Conservation (phyloP, 1,284 basidiomycete species). For the Trametes polyzona region DNA sequence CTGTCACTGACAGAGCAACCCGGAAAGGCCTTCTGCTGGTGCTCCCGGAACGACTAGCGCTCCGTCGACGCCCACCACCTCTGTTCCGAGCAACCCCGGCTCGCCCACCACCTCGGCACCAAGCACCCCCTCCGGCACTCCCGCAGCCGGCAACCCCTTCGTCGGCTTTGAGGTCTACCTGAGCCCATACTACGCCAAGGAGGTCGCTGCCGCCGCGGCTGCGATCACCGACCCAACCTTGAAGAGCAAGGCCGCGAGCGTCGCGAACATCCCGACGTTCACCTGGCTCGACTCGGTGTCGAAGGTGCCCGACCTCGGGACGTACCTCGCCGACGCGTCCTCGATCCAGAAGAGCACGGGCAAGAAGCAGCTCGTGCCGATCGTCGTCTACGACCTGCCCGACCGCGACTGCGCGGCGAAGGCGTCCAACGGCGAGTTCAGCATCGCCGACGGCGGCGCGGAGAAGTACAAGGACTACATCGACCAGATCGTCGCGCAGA, state of each 20-base stretch:
- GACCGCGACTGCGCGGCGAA: slow-evolving; percentile 68
- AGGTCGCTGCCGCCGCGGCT: slow-evolving; percentile 54
- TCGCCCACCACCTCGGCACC: slow-evolving; percentile 29
- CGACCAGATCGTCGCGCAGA: slow-evolving; percentile 60
- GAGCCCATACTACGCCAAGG: slow-evolving; percentile 55
- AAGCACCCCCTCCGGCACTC: slow-evolving; percentile 31
- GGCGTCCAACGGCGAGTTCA: slow-evolving; percentile 69
- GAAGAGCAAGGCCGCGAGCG: slow-evolving; percentile 51
- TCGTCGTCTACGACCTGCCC: slow-evolving; percentile 65
- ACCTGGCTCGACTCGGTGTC: slow-evolving; percentile 61
- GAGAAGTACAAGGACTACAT: slow-evolving; percentile 64
- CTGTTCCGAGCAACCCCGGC: slow-evolving; percentile 26
- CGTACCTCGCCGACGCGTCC: slow-evolving; percentile 56
- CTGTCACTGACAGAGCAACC: neutral
- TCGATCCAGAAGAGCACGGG: slow-evolving; percentile 47
- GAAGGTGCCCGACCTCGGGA: slow-evolving; percentile 54
- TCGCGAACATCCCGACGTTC: slow-evolving; percentile 62
- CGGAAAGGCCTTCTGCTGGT: neutral
- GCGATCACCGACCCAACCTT: slow-evolving; percentile 51
- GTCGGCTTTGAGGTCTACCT: slow-evolving; percentile 50
- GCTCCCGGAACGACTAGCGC: slow-evolving; percentile 12
- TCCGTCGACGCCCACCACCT: slow-evolving; percentile 16
- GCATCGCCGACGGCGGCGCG: slow-evolving; percentile 57
- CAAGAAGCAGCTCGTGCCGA: slow-evolving; percentile 58
- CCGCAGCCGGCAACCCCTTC: slow-evolving; percentile 57